Evolutionary conservation across 371 early-diverging fungal genomes (phyloP).

Genomic region (Saksenaea vasiformis): DNA sequence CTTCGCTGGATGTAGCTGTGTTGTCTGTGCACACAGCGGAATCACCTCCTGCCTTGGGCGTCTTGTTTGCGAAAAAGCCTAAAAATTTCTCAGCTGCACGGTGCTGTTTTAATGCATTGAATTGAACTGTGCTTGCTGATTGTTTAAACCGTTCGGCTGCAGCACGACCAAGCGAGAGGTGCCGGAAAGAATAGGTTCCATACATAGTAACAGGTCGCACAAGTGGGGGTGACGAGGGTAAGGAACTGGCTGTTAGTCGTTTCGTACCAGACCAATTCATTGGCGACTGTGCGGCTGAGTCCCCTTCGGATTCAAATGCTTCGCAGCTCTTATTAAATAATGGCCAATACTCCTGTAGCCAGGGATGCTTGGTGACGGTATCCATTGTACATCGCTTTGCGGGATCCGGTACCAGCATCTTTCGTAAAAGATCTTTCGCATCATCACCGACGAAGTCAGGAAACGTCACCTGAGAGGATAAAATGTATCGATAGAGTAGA

Average conservation of each 20-base stretch:
- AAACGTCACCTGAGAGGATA: conserved; percentile 58
- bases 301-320: conserved; percentile 14
- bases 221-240: background rate
- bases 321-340: conserved; percentile 15
- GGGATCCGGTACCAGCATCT: conserved; percentile 66
- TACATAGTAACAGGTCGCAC: conserved; percentile 14
- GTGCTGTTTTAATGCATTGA: conserved; percentile 3
- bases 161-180: background rate
- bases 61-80: conserved; percentile 18
- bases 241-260: background rate
- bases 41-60: background rate
- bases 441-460: conserved; percentile 53
- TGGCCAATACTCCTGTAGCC: conserved; percentile 14
- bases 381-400: conserved; percentile 49
- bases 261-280: conserved; percentile 7
- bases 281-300: conserved; percentile 5
- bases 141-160: conserved; percentile 5
- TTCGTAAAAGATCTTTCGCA: conserved; percentile 52
- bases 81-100: conserved; percentile 13
- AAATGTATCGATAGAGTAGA: conserved; percentile 65
- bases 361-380: conserved; percentile 53
- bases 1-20: background rate
- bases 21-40: background rate
- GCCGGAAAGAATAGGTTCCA: conserved; percentile 5
- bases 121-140: conserved; percentile 3